phyloP scores from a whole-genome alignment of 768 basidiomycete species.

The Brasilioporus rufonigricans region DNA sequence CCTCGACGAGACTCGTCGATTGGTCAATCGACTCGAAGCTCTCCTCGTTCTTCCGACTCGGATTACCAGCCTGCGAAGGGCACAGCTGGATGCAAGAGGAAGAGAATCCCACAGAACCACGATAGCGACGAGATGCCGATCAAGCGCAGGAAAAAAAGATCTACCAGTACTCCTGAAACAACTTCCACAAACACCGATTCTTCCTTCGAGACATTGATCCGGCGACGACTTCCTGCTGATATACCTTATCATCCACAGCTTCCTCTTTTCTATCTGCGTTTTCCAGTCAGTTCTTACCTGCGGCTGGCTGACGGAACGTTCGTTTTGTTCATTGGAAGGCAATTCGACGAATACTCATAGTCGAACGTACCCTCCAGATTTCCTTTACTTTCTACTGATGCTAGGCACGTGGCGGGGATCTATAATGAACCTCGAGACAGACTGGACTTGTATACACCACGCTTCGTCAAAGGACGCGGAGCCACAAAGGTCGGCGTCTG shows the following conservation, averaged over 20 bases:
- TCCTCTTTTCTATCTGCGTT: slow-evolving; percentile 66
- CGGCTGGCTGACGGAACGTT: slow-evolving; percentile 41
- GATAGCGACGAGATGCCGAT: slow-evolving; percentile 8
- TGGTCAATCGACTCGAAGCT: slow-evolving; percentile 1
- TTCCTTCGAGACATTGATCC: slow-evolving; percentile 9
- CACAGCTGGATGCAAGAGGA: slow-evolving; percentile 17
- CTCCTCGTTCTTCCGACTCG: neutral
- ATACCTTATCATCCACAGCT: slow-evolving; percentile 50
- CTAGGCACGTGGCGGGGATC: slow-evolving; percentile 36
- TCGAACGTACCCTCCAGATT: slow-evolving; percentile 14
- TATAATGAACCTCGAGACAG: slow-evolving; percentile 60
- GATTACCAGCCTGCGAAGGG: slow-evolving; percentile 20
- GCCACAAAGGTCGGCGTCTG: slow-evolving; percentile 71
- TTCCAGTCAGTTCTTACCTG: slow-evolving; percentile 61
- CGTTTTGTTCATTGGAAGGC: slow-evolving; percentile 15
- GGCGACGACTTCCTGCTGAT: slow-evolving; percentile 50
- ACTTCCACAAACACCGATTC: neutral
- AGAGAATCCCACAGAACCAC: slow-evolving; percentile 6
- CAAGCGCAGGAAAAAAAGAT: slow-evolving; percentile 13
- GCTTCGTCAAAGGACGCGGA: slow-evolving; percentile 71
- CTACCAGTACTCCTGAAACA: neutral
- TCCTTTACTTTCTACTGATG: slow-evolving; percentile 14
- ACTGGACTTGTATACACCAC: slow-evolving; percentile 74
- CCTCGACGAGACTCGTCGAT: neutral
- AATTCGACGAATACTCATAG: neutral